A percentile compares a stretch with the other conserved stretches of the same genome.
Conservation (phyloP, 441 rosid genomes). For the Kokia cookei region DNA sequence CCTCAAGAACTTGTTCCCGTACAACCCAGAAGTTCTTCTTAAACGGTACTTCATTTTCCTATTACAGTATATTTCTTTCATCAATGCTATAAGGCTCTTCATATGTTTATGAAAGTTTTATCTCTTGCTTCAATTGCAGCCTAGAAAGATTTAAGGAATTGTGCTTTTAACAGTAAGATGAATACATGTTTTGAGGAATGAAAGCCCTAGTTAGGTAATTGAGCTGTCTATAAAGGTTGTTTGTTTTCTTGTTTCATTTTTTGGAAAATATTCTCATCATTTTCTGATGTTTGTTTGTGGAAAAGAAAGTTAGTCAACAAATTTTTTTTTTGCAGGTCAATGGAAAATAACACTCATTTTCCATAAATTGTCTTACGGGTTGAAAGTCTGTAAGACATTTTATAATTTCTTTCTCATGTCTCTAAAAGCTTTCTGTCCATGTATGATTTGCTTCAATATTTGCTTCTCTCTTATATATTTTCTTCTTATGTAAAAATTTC, state of each 20-base stretch:
- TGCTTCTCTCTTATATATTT: neutral
- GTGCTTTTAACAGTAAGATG: conserved; percentile 18
- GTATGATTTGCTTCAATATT: neutral
- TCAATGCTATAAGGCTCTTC: neutral
- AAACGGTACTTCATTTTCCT: conserved; percentile 42
- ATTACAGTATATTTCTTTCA: neutral
- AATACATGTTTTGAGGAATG: neutral
- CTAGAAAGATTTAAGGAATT: conserved; percentile 40
- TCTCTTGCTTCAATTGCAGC: conserved; percentile 24
- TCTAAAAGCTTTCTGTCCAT: neutral
- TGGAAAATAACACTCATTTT: neutral
- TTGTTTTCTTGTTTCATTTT: neutral
- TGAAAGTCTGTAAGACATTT: neutral
- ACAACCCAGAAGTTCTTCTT: conserved; percentile 74
- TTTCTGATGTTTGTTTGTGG: neutral
- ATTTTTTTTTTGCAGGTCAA: neutral
- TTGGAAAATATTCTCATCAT: neutral
- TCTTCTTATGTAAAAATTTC: neutral
- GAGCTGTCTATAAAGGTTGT: neutral
- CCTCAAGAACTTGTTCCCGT: conserved; percentile 67
- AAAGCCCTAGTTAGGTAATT: conserved; percentile 12
- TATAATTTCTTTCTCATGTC: neutral
- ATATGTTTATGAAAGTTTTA: neutral
- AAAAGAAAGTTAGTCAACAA: neutral
- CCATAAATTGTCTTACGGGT: neutral